These are phyloP conservation scores for Beta corolliflora DNA, from an alignment of 179 eudicot genomes.

Conservation along the genomic window DNA sequence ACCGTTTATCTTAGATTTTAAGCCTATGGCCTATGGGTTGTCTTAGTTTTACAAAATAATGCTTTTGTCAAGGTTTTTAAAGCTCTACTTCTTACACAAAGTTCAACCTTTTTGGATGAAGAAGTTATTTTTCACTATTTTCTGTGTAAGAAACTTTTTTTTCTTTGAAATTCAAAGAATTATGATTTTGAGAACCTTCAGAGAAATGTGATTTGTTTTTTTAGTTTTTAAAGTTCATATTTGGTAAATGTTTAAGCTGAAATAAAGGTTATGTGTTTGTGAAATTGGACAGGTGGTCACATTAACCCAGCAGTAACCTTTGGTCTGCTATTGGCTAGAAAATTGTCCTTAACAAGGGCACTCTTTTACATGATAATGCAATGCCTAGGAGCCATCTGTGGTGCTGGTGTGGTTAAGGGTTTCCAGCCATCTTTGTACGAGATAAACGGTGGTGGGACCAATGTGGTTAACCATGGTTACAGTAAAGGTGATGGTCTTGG, in stretches of 20 bases:
- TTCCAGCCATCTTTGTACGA: constrained; percentile 41
- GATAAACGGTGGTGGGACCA: constrained; percentile 45
- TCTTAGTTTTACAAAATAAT: not conserved
- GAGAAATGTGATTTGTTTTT: no score
- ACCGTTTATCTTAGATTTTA: not conserved
- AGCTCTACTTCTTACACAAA: no score
- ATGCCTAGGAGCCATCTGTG: constrained; percentile 58
- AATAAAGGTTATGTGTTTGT: not conserved
- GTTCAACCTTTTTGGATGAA: not conserved
- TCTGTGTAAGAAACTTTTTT: not conserved
- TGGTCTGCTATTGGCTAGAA: constrained; percentile 51
- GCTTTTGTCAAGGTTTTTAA: no score
- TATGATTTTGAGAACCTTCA: no score
- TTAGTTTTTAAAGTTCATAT: not conserved
- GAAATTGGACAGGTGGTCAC: constrained; percentile 42
- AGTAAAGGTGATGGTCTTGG: constrained; percentile 57
- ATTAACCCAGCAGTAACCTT: constrained; percentile 57
- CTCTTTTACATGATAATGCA: constrained; percentile 54
- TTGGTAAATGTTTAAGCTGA: not conserved
- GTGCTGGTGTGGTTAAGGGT: constrained; percentile 56
- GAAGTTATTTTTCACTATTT: not conserved
- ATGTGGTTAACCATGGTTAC: constrained; percentile 45
- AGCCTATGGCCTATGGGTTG: not conserved
- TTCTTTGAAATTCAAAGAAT: no score
- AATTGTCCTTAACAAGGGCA: constrained; percentile 49